phyloP scores from a whole-genome alignment of 23 red algal species.

The Gracilaria gracilis region DNA sequence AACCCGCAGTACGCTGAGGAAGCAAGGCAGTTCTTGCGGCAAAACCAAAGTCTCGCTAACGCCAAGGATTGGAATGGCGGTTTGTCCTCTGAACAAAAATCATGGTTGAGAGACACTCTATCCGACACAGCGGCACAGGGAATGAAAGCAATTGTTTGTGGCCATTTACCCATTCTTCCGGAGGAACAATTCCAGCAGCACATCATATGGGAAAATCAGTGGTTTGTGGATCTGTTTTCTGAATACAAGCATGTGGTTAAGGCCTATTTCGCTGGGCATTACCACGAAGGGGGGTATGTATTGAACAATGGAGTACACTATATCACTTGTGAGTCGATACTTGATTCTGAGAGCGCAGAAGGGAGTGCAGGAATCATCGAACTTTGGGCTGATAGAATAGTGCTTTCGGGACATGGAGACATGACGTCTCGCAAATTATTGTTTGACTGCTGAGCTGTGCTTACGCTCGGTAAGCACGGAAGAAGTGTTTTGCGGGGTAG shows the following conservation, averaged over 20 bases:
- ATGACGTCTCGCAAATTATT: slow-evolving; percentile 41
- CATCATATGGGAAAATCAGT: slow-evolving; percentile 43
- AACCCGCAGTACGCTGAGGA: not conserved
- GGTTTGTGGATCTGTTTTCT: slow-evolving; percentile 33
- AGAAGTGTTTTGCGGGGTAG: too few relatives aligned
- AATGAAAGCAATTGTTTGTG: slow-evolving; percentile 61
- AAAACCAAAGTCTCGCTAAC: slow-evolving; percentile 39
- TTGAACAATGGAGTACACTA: slow-evolving; percentile 65
- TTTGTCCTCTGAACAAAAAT: slow-evolving; percentile 43
- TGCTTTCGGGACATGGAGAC: slow-evolving; percentile 37
- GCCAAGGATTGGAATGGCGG: slow-evolving; percentile 76
- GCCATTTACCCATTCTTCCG: slow-evolving; percentile 64
- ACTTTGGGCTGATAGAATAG: slow-evolving; percentile 32
- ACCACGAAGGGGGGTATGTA: slow-evolving; percentile 65
- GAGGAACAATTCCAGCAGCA: slow-evolving; percentile 45
- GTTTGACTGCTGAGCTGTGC: not conserved
- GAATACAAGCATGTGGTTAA: slow-evolving; percentile 63
- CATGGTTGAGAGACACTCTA: slow-evolving; percentile 53
- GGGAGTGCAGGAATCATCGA: slow-evolving; percentile 38
- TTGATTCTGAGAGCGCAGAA: slow-evolving; percentile 45
- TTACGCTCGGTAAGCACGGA: not conserved
- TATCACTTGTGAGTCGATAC: slow-evolving; percentile 69
- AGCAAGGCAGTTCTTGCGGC: slow-evolving; percentile 46
- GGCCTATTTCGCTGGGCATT: slow-evolving; percentile 85
- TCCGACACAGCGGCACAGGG: slow-evolving; percentile 8